These are phyloP conservation scores for Penicillium cataractarum DNA, from an alignment of 495 filamentous ascomycete genomes.

Conservation along the genomic window DNA sequence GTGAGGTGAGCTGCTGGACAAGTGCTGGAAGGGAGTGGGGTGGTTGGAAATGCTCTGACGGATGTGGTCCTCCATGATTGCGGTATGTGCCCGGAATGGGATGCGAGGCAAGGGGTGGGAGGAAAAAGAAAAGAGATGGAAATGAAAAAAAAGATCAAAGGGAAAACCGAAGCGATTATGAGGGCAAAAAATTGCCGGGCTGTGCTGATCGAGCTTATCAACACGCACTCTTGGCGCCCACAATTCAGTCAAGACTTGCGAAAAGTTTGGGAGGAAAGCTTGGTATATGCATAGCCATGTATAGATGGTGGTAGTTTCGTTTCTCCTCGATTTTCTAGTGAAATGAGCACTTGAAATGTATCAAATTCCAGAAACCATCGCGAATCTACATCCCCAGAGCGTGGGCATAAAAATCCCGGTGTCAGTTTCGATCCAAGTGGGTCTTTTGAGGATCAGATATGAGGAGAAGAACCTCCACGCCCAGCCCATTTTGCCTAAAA, in stretches of 20 bases:
- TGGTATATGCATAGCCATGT: background rate
- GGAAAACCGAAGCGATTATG: background rate
- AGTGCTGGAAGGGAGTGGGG: conserved; percentile 28
- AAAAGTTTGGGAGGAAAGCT: background rate
- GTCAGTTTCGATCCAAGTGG: conserved; percentile 1
- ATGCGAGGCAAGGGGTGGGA: conserved; percentile 4
- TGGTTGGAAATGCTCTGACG: conserved; percentile 46
- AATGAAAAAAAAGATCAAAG: background rate
- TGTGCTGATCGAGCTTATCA: background rate
- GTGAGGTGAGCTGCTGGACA: conserved; percentile 26
- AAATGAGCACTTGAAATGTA: background rate
- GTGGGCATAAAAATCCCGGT: background rate
- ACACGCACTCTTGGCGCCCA: conserved; percentile 5
- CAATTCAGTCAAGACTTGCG: background rate
- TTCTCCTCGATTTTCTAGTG: background rate
- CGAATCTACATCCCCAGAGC: background rate
- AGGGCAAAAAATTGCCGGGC: background rate
- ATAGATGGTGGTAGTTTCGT: background rate
- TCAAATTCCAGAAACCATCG: background rate
- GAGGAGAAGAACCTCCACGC: background rate
- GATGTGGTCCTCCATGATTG: conserved; percentile 44
- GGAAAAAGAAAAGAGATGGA: background rate
- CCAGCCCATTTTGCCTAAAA: conserved; percentile 1
- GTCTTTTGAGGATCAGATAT: background rate
- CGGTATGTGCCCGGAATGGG: conserved; percentile 6